Evolutionary conservation across 1,284 basidiomycete species (phyloP), one percentile per base, ranked within the genome.

Genomic region (Sporisorium scitamineum): DNA sequence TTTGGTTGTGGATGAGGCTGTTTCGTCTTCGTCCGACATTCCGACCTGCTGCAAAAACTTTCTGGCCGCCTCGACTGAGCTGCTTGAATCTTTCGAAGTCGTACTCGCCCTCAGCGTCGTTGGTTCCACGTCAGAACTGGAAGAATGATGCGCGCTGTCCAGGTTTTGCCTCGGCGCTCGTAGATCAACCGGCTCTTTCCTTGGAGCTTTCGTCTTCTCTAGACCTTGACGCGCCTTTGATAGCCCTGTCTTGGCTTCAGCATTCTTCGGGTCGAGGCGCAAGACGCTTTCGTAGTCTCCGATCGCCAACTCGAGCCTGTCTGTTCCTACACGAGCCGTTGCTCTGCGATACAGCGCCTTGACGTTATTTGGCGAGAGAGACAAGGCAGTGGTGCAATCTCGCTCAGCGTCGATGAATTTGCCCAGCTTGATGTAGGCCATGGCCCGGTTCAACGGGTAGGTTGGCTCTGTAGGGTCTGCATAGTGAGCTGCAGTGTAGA

Each of bases 341-440:
- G 65, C 70, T 41, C 65, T 60, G 18, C 70, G 65, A 24, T 64
- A 73, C 1, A 68, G 50, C 3, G 70, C 70, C 34, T 73, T 73
- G 57, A 73, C 61, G 22, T 69, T 73, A 50, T 61, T 52, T 6
- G 65, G 70, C 14, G 70, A 61, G 5, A 73, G 39, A 0, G 22
- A 7, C 0, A 73, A 58, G 2, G 54, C 65, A 8, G 51, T 52
- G 14, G 61, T 61, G 51, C 70, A 73, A 34, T 73, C 70, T 14
- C 70, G 57, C 13, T 73, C 70, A 5, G 70, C 70, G 24, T 73
- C 70, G 26, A 64, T 20, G 20, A 51, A 65, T 44, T 73, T 73
- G 48, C 50, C 61, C 10, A 68, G 55, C 58, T 73, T 73, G 57
- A 73, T 60, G 54, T 73, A 73, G 11, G 70, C 70, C 70, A 73